phyloP scores from a whole-genome alignment of 1,139 yeast species.

The Geotrichum bryndzae region DNA sequence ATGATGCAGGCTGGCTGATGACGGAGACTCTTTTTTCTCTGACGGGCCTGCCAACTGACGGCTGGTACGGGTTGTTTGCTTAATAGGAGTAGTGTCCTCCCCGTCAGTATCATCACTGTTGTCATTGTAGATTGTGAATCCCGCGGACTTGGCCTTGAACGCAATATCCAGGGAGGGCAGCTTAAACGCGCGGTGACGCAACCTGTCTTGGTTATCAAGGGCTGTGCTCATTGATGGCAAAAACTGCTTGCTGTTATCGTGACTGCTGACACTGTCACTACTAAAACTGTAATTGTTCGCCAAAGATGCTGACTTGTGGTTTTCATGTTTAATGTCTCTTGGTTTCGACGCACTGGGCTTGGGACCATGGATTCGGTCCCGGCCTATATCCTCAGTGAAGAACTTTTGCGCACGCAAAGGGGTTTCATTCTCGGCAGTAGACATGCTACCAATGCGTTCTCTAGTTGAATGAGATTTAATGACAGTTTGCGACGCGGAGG shows the following conservation, averaged over 20 bases:
- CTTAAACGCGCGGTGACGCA: background rate
- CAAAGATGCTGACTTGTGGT: background rate
- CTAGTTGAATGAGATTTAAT: background rate
- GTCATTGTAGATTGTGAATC: slow-evolving; percentile 3
- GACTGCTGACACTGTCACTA: background rate
- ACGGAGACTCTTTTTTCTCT: background rate
- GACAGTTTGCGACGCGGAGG: background rate
- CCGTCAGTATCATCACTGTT: slow-evolving; percentile 5
- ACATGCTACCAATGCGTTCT: background rate
- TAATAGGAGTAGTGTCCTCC: background rate
- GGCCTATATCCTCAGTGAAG: slow-evolving; percentile 3
- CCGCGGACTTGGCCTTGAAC: background rate
- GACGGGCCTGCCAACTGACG: background rate
- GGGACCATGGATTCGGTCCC: slow-evolving; percentile 3
- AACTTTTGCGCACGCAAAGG: slow-evolving; percentile 3
- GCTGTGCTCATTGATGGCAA: background rate
- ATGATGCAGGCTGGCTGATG: background rate
- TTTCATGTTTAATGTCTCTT: background rate
- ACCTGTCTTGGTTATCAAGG: background rate
- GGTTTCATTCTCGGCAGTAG: background rate
- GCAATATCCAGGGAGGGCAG: background rate
- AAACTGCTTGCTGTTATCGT: background rate
- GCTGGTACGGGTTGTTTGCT: background rate
- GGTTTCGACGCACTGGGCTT: background rate
- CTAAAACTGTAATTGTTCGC: background rate